Evolutionary conservation across 176 grass and related monocot genomes (phyloP).

Genomic region (Oryza meyeriana): DNA sequence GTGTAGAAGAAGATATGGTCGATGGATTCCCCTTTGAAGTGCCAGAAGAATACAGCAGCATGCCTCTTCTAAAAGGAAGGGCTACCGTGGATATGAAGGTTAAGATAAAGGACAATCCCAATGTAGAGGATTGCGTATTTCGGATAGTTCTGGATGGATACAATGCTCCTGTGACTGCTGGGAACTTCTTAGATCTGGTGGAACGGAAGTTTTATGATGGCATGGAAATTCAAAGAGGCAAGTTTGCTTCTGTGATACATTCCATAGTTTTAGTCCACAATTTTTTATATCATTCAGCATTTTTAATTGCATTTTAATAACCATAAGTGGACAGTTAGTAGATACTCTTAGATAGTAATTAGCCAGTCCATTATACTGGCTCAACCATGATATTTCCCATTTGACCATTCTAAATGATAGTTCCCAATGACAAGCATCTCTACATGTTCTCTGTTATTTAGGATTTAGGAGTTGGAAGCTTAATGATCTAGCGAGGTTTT

Average conservation of each 20-base stretch:
- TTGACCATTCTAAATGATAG: not conserved
- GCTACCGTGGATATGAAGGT: conserved; percentile 97
- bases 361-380: not conserved
- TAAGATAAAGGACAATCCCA: conserved; percentile 97
- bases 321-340: not conserved
- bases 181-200: conserved; percentile 93
- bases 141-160: conserved; percentile 94
- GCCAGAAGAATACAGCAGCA: conserved; percentile 80
- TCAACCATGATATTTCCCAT: not conserved
- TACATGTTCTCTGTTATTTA: conserved; percentile 2
- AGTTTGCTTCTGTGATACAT: not conserved
- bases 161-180: conserved; percentile 88
- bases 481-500: not conserved
- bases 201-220: conserved; percentile 95
- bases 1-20: conserved; percentile 99
- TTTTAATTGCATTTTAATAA: not conserved
- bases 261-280: not conserved
- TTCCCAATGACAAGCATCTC: not conserved
- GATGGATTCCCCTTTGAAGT: conserved; percentile 92
- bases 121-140: conserved; percentile 80
- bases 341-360: not conserved
- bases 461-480: not conserved
- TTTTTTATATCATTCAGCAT: conserved; percentile 8
- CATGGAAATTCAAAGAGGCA: conserved; percentile 99
- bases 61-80: conserved; percentile 98